Evolutionary conservation across 257 asterid genomes (phyloP).

Genomic region (Solanum gandarillasii): DNA sequence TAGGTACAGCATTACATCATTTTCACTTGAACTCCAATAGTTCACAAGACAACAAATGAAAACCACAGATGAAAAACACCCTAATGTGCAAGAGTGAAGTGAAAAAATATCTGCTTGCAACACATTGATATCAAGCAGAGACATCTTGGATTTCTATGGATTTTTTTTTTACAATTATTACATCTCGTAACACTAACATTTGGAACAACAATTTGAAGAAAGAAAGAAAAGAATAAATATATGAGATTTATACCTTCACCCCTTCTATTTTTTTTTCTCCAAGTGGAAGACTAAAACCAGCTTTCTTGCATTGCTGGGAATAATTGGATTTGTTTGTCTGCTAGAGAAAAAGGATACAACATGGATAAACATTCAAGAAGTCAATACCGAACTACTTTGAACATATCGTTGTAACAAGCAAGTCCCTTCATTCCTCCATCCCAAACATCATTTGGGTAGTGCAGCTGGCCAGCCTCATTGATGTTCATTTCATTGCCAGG

Average conservation of each 20-base stretch:
- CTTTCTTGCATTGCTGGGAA: conserved; percentile 6
- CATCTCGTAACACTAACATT: conserved; percentile 5
- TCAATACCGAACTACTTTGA: neutral
- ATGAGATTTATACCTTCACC: neutral
- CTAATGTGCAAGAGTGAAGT: neutral
- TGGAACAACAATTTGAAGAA: neutral
- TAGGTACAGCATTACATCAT: neutral
- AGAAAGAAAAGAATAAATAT: neutral
- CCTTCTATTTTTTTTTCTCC: neutral
- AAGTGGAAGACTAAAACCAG: conserved; percentile 9
- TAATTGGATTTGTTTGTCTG: neutral
- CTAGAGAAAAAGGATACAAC: neutral
- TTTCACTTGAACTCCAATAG: neutral
- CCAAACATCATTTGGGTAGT: conserved; percentile 1
- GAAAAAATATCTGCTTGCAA: neutral
- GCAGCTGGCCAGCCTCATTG: neutral
- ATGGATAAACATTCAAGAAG: neutral
- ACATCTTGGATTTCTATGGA: neutral
- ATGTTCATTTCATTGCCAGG: neutral
- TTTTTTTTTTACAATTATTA: neutral
- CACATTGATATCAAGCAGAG: neutral
- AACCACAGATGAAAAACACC: neutral
- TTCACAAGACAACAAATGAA: neutral
- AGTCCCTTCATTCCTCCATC: neutral
- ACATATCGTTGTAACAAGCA: neutral